Conservation (phyloP, 352 stramenopile species). For the Plasmopara viticola region DNA sequence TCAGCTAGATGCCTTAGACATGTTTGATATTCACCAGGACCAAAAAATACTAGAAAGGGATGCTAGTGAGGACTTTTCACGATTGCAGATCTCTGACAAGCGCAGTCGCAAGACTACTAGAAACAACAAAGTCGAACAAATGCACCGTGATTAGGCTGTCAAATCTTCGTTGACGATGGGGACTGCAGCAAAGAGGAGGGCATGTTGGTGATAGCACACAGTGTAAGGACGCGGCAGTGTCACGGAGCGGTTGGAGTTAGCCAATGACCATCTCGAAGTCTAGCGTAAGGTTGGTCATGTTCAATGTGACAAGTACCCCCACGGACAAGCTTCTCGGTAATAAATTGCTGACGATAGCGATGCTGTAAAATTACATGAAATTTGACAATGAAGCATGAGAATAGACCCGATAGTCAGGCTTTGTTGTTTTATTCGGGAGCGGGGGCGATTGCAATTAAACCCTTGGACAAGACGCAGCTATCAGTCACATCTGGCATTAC, state of each 20-base stretch:
- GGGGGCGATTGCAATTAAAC: too few species aligned
- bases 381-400: too few species aligned
- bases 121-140: conserved; percentile 17
- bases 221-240: conserved; percentile 43
- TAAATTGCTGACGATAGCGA: too few species aligned
- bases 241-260: conserved; percentile 39
- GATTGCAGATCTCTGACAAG: conserved; percentile 8
- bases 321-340: too few species aligned
- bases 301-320: too few species aligned
- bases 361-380: too few species aligned
- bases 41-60: conserved; percentile 2
- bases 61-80: conserved; percentile 4
- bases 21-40: conserved; percentile 23
- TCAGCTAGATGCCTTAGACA: conserved; percentile 25
- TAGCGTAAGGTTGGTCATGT: too few species aligned
- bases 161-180: conserved; percentile 13
- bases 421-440: too few species aligned
- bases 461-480: too few species aligned
- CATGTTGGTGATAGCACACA: conserved; percentile 20
- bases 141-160: conserved; percentile 20
- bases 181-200: neutral
- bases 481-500: too few species aligned
- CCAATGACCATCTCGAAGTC: too few species aligned
- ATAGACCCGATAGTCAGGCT: too few species aligned
- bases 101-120: conserved; percentile 14